Conservation (phyloP, 148 eudicot genomes). For the Suaeda aralocaspica region DNA sequence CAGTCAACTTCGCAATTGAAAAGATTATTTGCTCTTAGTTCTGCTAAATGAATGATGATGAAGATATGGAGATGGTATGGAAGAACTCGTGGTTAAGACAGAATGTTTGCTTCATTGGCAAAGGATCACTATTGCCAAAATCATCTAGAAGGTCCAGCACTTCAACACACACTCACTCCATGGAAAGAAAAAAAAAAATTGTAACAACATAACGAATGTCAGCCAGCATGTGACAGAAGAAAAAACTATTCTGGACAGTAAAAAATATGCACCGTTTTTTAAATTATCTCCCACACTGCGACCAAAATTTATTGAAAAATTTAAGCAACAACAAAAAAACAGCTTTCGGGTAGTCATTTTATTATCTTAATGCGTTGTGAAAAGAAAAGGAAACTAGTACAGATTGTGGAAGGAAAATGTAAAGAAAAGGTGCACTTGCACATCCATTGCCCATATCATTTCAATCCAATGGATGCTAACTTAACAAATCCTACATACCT, state of each 20-base stretch:
- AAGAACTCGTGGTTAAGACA: not conserved
- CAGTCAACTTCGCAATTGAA: slow-evolving; percentile 66
- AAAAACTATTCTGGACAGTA: not conserved
- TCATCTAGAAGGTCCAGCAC: not conserved
- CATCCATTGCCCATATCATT: not conserved
- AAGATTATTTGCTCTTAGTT: not conserved
- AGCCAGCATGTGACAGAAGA: not conserved
- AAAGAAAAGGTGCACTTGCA: not conserved
- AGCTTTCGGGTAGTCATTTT: not conserved
- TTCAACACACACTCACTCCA: not conserved
- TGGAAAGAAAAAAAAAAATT: not conserved
- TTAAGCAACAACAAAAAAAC: not conserved
- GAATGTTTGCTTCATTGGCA: not conserved
- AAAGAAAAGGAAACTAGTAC: too few species aligned
- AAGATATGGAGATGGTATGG: not conserved
- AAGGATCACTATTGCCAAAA: not conserved
- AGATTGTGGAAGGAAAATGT: too few species aligned
- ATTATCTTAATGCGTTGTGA: not conserved
- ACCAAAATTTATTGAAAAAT: not conserved
- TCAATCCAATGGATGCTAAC: not conserved
- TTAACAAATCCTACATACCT: not conserved
- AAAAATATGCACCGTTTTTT: not conserved
- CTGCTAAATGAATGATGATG: not conserved
- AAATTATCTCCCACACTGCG: not conserved
- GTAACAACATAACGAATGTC: not conserved